These are phyloP conservation scores for Leptomonas seymouri DNA, from an alignment of 208 protist species.

Conservation along the genomic window DNA sequence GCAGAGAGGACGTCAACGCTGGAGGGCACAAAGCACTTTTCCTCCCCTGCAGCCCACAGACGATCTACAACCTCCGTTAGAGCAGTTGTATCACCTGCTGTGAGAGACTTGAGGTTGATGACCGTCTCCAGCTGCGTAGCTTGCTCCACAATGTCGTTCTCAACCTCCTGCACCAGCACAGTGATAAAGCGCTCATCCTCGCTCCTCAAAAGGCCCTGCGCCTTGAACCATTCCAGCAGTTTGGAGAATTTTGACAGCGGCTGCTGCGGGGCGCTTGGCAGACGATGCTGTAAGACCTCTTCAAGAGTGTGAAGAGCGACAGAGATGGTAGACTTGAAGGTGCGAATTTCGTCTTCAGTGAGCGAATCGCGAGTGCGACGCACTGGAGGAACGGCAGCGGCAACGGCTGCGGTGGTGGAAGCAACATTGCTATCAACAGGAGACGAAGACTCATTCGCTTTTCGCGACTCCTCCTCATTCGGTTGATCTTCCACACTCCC, in stretches of 20 bases:
- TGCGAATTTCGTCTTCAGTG: conserved; percentile 38
- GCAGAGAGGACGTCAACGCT: conserved; percentile 84
- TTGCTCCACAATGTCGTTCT: conserved; percentile 47
- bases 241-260: conserved; percentile 65
- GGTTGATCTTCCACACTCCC: conserved; percentile 2
- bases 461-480: background rate
- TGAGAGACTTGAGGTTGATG: conserved; percentile 66
- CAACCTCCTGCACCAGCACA: conserved; percentile 41
- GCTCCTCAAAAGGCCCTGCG: conserved; percentile 38
- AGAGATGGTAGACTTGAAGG: conserved; percentile 36
- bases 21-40: conserved; percentile 50
- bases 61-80: conserved; percentile 41
- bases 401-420: background rate
- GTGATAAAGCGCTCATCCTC: conserved; percentile 29
- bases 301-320: conserved; percentile 37
- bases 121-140: conserved; percentile 79
- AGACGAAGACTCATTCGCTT: background rate
- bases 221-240: conserved; percentile 60
- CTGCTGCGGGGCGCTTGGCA: conserved; percentile 32
- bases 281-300: conserved; percentile 31
- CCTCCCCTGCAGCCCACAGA: conserved; percentile 52
- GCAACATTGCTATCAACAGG: background rate
- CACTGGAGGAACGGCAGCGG: background rate
- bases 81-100: conserved; percentile 49
- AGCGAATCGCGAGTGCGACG: conserved; percentile 18